Percentiles rank a stretch among this genome's conserved stretches.
Conservation (phyloP, 352 stramenopile genomes). For the Phytophthora macrochlamydospora region DNA sequence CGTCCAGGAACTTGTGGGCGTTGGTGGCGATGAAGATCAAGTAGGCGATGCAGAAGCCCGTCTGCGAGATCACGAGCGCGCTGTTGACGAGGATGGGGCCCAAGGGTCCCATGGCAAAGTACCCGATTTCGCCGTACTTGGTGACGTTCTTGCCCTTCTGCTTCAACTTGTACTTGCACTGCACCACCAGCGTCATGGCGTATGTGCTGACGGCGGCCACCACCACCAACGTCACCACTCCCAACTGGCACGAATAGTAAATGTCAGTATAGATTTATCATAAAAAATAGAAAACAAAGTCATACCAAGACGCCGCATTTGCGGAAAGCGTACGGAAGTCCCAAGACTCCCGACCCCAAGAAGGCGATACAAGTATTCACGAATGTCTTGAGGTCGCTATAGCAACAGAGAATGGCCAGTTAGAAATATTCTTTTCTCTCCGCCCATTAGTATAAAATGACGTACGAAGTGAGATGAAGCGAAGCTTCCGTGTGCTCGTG, state of each 20-base stretch:
- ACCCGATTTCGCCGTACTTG: conserved; percentile 90
- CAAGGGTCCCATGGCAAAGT: conserved; percentile 65
- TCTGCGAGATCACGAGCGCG: conserved; percentile 87
- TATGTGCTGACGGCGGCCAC: conserved; percentile 70
- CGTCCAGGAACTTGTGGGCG: conserved; percentile 69
- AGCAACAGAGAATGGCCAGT: conserved; percentile 5
- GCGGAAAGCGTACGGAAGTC: conserved; percentile 90
- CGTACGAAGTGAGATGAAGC: conserved; percentile 54
- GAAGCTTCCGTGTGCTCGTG: conserved; percentile 29
- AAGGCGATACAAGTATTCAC: conserved; percentile 91
- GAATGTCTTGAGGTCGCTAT: conserved; percentile 65
- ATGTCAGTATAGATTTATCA: neutral
- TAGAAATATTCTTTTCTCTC: neutral
- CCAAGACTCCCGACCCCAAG: conserved; percentile 90
- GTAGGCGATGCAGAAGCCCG: conserved; percentile 91
- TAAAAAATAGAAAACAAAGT: conserved; percentile 21
- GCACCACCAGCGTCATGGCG: conserved; percentile 77
- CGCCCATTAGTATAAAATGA: neutral
- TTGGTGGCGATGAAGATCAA: conserved; percentile 94
- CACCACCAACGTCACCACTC: conserved; percentile 53
- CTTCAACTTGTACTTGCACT: conserved; percentile 83
- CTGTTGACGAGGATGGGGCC: conserved; percentile 84
- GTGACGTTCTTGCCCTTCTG: conserved; percentile 47
- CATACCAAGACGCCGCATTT: conserved; percentile 81
- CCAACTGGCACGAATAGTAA: conserved; percentile 40